Percentiles rank a stretch among this genome's conserved stretches.
These are phyloP conservation scores for Phytopythium chamaehyphon DNA, from an alignment of 352 stramenopile species.

Conservation along the genomic window DNA sequence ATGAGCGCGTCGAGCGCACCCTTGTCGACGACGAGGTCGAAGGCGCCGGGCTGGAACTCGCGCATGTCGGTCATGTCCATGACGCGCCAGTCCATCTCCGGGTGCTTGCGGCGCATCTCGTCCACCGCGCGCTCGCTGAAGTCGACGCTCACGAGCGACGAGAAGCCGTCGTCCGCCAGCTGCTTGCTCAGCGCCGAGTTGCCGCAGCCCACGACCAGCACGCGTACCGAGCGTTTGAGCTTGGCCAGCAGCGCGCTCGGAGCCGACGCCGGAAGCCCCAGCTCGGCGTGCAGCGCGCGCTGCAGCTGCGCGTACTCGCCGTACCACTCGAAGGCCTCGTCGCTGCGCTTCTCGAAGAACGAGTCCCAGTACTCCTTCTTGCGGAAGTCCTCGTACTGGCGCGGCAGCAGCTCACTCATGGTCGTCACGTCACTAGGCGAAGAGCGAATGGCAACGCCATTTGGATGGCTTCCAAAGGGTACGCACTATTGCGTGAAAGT, in stretches of 20 bases:
- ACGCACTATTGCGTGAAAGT: too few relatives aligned
- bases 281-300: conserved; percentile 23
- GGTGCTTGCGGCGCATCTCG: conserved; percentile 67
- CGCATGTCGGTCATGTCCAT: conserved; percentile 81
- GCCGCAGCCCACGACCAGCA: conserved; percentile 75
- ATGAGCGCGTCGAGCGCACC: conserved; percentile 77
- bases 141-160: conserved; percentile 59
- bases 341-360: conserved; percentile 69
- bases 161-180: conserved; percentile 56
- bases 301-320: conserved; percentile 49
- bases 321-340: conserved; percentile 82
- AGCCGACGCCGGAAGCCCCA: conserved; percentile 21
- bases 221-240: conserved; percentile 36
- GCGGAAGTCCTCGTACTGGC: conserved; percentile 51
- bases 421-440: too few relatives aligned
- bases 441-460: too few relatives aligned
- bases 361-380: conserved; percentile 70
- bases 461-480: too few relatives aligned
- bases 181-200: conserved; percentile 69
- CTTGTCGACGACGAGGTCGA: conserved; percentile 81
- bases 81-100: conserved; percentile 56
- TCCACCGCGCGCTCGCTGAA: conserved; percentile 73
- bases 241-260: conserved; percentile 18
- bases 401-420: conserved; percentile 40
- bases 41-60: conserved; percentile 30